These are phyloP conservation scores for Morella rubra DNA, from an alignment of 306 rosid genomes.

Conservation along the genomic window DNA sequence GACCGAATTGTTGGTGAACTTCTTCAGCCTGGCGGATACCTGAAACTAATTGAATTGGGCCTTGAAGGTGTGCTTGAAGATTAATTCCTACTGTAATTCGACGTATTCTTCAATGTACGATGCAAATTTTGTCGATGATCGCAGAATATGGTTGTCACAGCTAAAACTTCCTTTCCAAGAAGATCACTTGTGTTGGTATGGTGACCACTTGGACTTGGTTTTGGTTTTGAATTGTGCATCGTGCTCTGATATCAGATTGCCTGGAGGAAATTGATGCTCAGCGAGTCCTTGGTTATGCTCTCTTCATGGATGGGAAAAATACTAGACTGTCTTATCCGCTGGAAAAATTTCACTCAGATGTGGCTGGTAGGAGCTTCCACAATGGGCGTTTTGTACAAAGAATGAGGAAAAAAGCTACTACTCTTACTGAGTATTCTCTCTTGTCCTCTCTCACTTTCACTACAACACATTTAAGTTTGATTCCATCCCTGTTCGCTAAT, in stretches of 20 bases:
- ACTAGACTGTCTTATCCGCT: conserved; percentile 56
- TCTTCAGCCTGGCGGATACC: conserved; percentile 74
- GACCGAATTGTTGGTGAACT: conserved; percentile 73
- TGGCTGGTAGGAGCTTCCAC: conserved; percentile 75
- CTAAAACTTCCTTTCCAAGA: background rate
- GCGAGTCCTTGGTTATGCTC: conserved; percentile 60
- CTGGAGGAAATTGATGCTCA: conserved; percentile 73
- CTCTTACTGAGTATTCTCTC: conserved; percentile 47
- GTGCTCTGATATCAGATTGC: conserved; percentile 48
- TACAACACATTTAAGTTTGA: background rate
- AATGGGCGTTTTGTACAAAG: conserved; percentile 73
- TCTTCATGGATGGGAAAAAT: conserved; percentile 58
- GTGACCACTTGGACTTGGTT: background rate
- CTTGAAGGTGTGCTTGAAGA: conserved; percentile 50
- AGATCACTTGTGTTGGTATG: background rate
- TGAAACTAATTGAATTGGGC: conserved; percentile 61
- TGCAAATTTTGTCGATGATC: background rate
- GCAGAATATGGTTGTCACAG: background rate
- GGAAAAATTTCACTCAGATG: conserved; percentile 53
- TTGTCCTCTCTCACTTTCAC: background rate
- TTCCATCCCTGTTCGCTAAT: background rate
- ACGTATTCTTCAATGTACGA: background rate
- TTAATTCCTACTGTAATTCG: background rate
- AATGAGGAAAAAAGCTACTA: conserved; percentile 62
- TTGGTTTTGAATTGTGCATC: conserved; percentile 13